These are phyloP conservation scores for Lathyrus oleraceus DNA, from an alignment of 306 rosid species.

Conservation along the genomic window DNA sequence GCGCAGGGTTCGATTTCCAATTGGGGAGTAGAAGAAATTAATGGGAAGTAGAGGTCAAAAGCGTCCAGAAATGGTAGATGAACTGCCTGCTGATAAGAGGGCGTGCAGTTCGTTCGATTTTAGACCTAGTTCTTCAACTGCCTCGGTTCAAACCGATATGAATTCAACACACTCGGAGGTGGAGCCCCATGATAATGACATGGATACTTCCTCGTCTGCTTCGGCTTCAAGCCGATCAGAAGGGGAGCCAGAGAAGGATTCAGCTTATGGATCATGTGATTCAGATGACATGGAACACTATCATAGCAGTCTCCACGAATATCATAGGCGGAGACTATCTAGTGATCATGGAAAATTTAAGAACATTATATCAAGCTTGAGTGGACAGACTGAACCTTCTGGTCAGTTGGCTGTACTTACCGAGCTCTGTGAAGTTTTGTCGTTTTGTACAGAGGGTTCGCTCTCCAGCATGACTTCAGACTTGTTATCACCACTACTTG, in stretches of 20 bases:
- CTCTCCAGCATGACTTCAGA: constrained; percentile 74
- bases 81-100: constrained; percentile 90
- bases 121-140: constrained; percentile 80
- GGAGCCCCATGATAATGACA: constrained; percentile 72
- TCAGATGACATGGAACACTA: constrained; percentile 84
- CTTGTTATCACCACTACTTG: constrained; percentile 73
- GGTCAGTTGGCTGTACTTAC: constrained; percentile 66
- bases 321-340: constrained; percentile 69
- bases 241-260: constrained; percentile 83
- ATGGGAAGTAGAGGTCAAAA: constrained; percentile 95
- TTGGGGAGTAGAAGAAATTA: constrained; percentile 38
- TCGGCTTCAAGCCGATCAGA: constrained; percentile 84
- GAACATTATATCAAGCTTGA: constrained; percentile 63
- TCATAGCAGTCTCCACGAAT: constrained; percentile 59
- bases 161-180: constrained; percentile 46
- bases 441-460: constrained; percentile 88
- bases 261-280: constrained; percentile 89
- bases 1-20: constrained; percentile 39
- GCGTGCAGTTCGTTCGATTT: constrained; percentile 83
- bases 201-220: constrained; percentile 93
- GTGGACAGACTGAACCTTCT: constrained; percentile 70
- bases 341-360: constrained; percentile 84
- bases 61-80: constrained; percentile 78
- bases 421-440: constrained; percentile 86
- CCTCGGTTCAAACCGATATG: constrained; percentile 61